Evolutionary conservation across 495 filamentous ascomycete genomes (phyloP).

Genomic region (Aspergillus baeticus): DNA sequence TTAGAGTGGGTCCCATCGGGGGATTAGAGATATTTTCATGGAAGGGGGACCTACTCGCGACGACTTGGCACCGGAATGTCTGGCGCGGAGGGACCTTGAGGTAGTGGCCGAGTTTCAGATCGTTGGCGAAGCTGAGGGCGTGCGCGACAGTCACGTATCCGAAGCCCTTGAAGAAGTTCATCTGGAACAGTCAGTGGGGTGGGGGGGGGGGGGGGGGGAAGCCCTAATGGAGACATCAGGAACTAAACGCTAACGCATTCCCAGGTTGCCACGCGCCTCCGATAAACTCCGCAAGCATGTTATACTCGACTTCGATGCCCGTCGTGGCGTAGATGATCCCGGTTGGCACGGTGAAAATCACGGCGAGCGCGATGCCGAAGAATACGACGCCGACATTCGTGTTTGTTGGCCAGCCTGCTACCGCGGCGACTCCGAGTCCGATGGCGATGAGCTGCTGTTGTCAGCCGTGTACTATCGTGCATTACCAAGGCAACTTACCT

Average conservation of each 20-base stretch:
- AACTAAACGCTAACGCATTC: slow-evolving; percentile 63
- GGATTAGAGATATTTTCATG: no score
- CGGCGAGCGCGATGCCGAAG: slow-evolving; percentile 62
- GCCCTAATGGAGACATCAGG: background rate
- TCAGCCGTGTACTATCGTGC: no score
- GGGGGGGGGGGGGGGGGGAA: no score
- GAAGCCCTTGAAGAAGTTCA: slow-evolving; percentile 67
- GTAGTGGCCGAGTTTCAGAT: slow-evolving; percentile 46
- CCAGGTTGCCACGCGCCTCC: slow-evolving; percentile 72
- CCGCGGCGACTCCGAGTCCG: slow-evolving; percentile 19
- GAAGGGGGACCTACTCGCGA: slow-evolving; percentile 22
- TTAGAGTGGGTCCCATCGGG: no score
- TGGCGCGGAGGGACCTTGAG: slow-evolving; percentile 41
- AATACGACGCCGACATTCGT: slow-evolving; percentile 77
- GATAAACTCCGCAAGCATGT: slow-evolving; percentile 72
- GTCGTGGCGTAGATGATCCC: slow-evolving; percentile 83
- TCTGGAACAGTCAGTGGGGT: background rate
- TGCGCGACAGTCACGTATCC: slow-evolving; percentile 55
- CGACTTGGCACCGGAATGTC: slow-evolving; percentile 36
- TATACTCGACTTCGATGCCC: slow-evolving; percentile 72
- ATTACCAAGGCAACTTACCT: slow-evolving; percentile 53
- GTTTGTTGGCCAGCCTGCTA: slow-evolving; percentile 47
- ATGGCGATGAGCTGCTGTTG: no score
- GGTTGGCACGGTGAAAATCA: slow-evolving; percentile 74
- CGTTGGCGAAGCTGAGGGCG: slow-evolving; percentile 38